Conservation (phyloP, 176 grass and related monocot species). For the Calamus simplicifolius region DNA sequence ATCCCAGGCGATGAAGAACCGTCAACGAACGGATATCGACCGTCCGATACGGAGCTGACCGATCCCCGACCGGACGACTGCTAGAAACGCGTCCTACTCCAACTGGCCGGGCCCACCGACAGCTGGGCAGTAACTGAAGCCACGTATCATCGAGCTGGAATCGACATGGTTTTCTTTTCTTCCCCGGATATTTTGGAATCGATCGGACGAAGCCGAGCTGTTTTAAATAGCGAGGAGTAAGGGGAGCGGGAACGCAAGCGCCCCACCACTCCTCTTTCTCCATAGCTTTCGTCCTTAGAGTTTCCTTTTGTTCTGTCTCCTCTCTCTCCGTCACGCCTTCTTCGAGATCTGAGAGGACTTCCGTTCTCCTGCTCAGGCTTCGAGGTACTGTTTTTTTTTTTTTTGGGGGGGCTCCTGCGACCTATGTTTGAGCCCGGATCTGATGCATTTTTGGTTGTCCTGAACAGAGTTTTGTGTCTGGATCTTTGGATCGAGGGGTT, state of each 20-base stretch:
- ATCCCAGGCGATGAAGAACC: constrained; percentile 1
- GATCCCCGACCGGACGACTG: background rate
- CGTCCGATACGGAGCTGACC: constrained; percentile 23
- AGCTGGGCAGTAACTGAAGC: constrained; percentile 1
- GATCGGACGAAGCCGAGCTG: too few relatives aligned
- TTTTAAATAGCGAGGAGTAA: background rate
- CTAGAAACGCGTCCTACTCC: background rate
- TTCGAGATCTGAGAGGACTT: background rate
- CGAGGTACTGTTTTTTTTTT: constrained; percentile 1
- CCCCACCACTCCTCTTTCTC: background rate
- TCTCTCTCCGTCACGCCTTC: constrained; percentile 10
- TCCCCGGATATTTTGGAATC: background rate
- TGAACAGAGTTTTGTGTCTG: background rate
- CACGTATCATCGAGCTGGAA: too few relatives aligned
- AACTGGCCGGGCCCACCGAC: background rate
- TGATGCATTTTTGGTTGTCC: background rate
- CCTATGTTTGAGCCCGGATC: background rate
- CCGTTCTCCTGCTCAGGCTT: too few relatives aligned
- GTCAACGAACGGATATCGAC: background rate
- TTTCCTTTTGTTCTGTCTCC: constrained; percentile 2
- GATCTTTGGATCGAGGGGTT: background rate
- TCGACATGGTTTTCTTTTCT: constrained; percentile 1
- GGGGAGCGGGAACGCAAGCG: constrained; percentile 16
- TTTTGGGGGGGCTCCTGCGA: background rate
- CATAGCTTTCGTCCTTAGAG: constrained; percentile 8